Conservation (phyloP, 345 rosid species). For the Murraya paniculata region DNA sequence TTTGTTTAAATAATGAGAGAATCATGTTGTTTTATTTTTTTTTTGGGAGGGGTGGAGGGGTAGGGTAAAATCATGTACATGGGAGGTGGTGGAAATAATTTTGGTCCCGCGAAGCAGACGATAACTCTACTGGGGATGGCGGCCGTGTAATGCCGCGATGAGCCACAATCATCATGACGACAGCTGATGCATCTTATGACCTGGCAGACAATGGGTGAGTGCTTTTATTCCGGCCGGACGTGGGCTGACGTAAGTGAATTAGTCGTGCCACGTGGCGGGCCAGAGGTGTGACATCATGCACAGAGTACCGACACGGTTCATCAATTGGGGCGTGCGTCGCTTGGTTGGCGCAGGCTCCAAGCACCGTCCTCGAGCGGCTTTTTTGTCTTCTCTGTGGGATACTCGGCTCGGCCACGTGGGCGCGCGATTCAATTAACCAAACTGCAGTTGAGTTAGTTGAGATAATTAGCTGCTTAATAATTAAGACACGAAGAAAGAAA, state of each 20-base stretch:
- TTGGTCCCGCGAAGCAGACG: too few relatives aligned
- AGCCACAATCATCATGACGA: neutral
- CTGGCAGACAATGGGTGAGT: neutral
- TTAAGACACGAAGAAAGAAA: too few relatives aligned
- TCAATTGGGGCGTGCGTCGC: too few relatives aligned
- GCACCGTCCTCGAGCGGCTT: conserved; percentile 26
- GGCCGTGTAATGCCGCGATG: neutral
- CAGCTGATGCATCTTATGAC: neutral
- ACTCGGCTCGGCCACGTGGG: neutral
- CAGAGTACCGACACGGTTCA: neutral
- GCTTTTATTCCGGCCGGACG: neutral
- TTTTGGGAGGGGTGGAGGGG: too few relatives aligned
- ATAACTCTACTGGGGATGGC: neutral
- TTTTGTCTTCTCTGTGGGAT: neutral
- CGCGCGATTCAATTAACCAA: neutral
- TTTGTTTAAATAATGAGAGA: too few relatives aligned
- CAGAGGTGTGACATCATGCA: neutral
- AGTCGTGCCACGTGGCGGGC: neutral
- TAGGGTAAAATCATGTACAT: too few relatives aligned
- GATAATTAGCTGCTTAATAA: too few relatives aligned
- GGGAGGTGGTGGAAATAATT: too few relatives aligned
- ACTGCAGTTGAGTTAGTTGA: neutral
- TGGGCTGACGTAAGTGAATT: neutral
- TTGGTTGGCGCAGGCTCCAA: conserved; percentile 14
- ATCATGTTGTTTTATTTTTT: too few relatives aligned